These are phyloP conservation scores for Nannizzia gypsea DNA, from an alignment of 2,329 filamentous ascomycete genomes.

Conservation along the genomic window DNA sequence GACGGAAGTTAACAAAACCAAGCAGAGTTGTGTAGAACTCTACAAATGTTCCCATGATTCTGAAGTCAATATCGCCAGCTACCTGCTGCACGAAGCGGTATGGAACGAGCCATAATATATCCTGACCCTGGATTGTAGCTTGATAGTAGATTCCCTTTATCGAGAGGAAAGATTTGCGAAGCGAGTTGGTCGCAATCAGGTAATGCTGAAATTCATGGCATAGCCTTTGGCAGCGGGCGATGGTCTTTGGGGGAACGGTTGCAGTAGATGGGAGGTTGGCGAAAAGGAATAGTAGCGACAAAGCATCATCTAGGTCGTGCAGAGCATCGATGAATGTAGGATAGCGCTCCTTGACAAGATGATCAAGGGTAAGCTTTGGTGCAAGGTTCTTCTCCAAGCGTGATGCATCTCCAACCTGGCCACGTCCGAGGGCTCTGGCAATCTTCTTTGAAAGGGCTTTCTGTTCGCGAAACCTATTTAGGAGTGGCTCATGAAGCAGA, in stretches of 20 bases:
- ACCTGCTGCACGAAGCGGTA: slow-evolving; percentile 97
- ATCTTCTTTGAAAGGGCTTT: slow-evolving; percentile 98
- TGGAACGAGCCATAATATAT: slow-evolving; percentile 91
- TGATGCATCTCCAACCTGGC: slow-evolving; percentile 78
- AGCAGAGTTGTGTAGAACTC: slow-evolving; percentile 97
- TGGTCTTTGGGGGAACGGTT: slow-evolving; percentile 86
- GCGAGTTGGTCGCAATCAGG: slow-evolving; percentile 77
- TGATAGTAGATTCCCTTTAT: slow-evolving; percentile 99
- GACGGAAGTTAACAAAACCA: slow-evolving; percentile 87
- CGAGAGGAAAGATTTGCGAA: slow-evolving; percentile 92
- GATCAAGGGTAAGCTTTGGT: slow-evolving; percentile 81
- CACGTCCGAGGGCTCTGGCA: slow-evolving; percentile 75
- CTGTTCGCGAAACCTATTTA: slow-evolving; percentile 92
- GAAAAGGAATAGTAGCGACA: slow-evolving; percentile 96
- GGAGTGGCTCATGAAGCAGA: slow-evolving; percentile 86
- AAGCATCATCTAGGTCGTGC: slow-evolving; percentile 86
- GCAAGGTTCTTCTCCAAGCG: slow-evolving; percentile 84
- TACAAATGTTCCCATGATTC: slow-evolving; percentile 98
- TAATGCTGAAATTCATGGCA: slow-evolving; percentile 97
- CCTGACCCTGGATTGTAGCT: slow-evolving; percentile 91
- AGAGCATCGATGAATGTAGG: slow-evolving; percentile 92
- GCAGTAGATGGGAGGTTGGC: slow-evolving; percentile 86
- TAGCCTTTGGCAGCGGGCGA: slow-evolving; percentile 84
- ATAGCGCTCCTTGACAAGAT: slow-evolving; percentile 96
- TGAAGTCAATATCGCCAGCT: slow-evolving; percentile 88